Base-by-base conservation (phyloP, 352 stramenopile genomes). In the Phytophthora sp. region DNA sequence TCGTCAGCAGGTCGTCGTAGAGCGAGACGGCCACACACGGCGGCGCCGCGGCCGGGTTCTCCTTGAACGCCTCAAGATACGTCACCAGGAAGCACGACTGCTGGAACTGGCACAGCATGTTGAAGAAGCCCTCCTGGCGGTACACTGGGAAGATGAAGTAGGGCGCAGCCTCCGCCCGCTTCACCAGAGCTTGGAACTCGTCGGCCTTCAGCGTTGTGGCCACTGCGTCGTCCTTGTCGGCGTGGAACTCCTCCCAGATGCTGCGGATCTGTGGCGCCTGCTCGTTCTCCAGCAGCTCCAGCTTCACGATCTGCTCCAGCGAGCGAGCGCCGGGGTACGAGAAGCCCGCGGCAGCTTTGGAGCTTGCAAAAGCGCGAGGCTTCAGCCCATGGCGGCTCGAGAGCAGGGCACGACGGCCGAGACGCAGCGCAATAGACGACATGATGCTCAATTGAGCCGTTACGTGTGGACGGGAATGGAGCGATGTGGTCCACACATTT, bases 81-180 rank as follows among this genome's bases (percentile, higher is more conserved):
- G 88, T 96, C 54, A 95, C 44, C 9, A 96, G 63, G 45, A 95
- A 95, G 67, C 87, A 94, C 62, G 86, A 93, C 62, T 94, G 85
- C 72, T 95, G 88, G 74, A 94, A 95, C 69, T 96, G 88, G 45
- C 82, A 92, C 50, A 96, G 49, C 82, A 96, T 90, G 56, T 91
- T 95, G 76, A 96, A 95, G 54, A 90, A 95, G 2, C 88, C 88
- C 0, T 84, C 79, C 54, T 95, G 76, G 51, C 87, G 88, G 39
- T 91, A 91, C 45, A 96, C 88, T 3, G 88, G 88, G 42, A 95
- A 85, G 28, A 96, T 66, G 49, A 93, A 94, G 65, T 81, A 93
- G 2, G 86, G 85, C 17, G 84, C 83, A 5, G 63, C 53, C 23
- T 71, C 66, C 0, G 82, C 84, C 18, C 87, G 84, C 42, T 76